Base-by-base conservation (phyloP, 1,284 basidiomycete genomes). In the Apiotrichum veenhuisii region DNA sequence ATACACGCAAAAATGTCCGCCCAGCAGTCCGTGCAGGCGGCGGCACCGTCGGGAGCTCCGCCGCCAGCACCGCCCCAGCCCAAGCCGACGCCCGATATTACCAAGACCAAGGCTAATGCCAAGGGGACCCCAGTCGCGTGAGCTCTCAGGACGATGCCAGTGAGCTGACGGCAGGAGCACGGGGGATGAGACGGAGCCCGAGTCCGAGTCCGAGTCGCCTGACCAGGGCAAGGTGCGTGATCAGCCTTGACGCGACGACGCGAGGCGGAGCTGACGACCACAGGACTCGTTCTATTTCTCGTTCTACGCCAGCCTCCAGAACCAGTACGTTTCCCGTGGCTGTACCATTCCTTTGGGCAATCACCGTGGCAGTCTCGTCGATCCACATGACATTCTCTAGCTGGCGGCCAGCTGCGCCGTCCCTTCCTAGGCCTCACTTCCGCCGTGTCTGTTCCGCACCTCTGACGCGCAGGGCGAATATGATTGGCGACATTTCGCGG, bases 401-500 rank as follows among this genome's bases (percentile, higher is more conserved):
- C n/a, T n/a, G n/a, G n/a, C n/a, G n/a, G n/a, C n/a, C n/a, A n/a
- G n/a, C n/a, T n/a, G n/a, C n/a, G n/a, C n/a, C n/a, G n/a, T n/a
- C n/a, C n/a, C n/a, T n/a, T n/a, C n/a, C n/a, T n/a, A n/a, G n/a
- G n/a, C n/a, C n/a, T n/a, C 30, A 5, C 30, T 30, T 30, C 30
- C 30, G 7, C 12, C 30, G 12, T 12, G 30, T 5, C 30, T 30
- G 5, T 30, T 5, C 30, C 12, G 30, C 30, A 5, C 7, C 12
- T 30, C 30, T 18, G 20, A 49, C 41, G 26, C 17, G 12, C 57
- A 75, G 73, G 52, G 76, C 76, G 10, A 78, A 78, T 57, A 78
- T 78, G 77, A 75, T 78, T 23, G 72, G 71, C 17, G 77, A 78
- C 59, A 69, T 74, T 36, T 65, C 70, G 10, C 59, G 76, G 38